These are phyloP conservation scores for Aphanomyces stellatus DNA, from an alignment of 352 stramenopile species.

Conservation along the genomic window DNA sequence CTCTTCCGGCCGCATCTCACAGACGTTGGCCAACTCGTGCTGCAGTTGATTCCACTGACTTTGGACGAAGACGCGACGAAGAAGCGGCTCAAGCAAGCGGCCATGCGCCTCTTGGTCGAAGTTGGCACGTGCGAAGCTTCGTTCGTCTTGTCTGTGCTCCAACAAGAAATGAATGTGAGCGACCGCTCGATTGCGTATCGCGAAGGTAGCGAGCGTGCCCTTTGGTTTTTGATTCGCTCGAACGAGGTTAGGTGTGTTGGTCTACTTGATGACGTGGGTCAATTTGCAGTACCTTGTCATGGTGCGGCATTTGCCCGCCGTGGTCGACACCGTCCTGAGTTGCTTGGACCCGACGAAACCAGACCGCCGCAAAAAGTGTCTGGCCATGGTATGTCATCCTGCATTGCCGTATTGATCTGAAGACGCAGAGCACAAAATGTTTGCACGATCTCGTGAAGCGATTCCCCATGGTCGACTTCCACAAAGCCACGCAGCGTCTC, in stretches of 20 bases:
- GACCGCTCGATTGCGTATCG: constrained; percentile 59
- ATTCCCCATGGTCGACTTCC: constrained; percentile 85
- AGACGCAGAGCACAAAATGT: constrained; percentile 48
- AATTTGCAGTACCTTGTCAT: constrained; percentile 79
- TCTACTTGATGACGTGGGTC: constrained; percentile 74
- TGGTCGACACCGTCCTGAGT: constrained; percentile 81
- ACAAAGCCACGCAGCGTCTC: constrained; percentile 78
- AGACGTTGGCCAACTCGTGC: constrained; percentile 30
- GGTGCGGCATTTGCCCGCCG: constrained; percentile 68
- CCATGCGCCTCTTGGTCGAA: constrained; percentile 67
- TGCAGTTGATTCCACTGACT: constrained; percentile 17
- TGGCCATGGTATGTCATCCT: constrained; percentile 29
- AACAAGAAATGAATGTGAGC: constrained; percentile 77
- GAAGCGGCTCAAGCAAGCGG: constrained; percentile 29
- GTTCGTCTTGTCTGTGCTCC: constrained; percentile 62
- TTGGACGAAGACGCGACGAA: neutral
- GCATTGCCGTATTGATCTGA: neutral
- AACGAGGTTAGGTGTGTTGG: constrained; percentile 28
- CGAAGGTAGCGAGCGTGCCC: too few relatives aligned
- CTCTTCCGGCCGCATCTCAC: constrained; percentile 75
- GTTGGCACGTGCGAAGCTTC: constrained; percentile 66
- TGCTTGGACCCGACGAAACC: constrained; percentile 79
- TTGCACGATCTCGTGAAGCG: constrained; percentile 71
- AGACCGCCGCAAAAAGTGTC: constrained; percentile 63
- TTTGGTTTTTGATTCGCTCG: too few relatives aligned